A percentile compares a stretch with the other conserved stretches of the same genome.
phyloP scores from a whole-genome alignment of 2,329 filamentous ascomycete genomes.

The Apiospora hydei region DNA sequence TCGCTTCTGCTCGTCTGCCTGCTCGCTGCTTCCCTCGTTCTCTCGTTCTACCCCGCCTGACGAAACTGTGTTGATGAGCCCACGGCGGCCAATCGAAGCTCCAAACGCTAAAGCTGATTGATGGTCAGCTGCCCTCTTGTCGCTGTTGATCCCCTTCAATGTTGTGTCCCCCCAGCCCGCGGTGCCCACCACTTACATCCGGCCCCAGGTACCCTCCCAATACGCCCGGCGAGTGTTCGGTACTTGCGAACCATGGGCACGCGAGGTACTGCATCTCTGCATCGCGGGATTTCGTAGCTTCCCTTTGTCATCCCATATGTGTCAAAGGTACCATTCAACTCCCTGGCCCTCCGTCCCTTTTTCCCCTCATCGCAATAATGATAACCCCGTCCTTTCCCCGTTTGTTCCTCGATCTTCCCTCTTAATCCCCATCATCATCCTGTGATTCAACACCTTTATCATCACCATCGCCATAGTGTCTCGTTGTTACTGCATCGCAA shows the following conservation, averaged over 20 bases:
- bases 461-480: conserved; percentile 9
- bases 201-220: conserved; percentile 6
- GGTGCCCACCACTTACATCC: conserved; percentile 8
- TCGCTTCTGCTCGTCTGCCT: neutral
- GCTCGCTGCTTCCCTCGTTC: no score
- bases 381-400: conserved; percentile 25
- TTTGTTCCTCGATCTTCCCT: conserved; percentile 12
- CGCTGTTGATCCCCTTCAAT: neutral
- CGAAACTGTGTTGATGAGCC: conserved; percentile 10
- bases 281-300: conserved; percentile 20
- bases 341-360: conserved; percentile 8
- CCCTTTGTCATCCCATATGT: conserved; percentile 16
- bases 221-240: neutral
- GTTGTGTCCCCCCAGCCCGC: neutral
- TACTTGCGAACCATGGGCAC: neutral
- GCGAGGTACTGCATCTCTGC: conserved; percentile 6
- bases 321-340: conserved; percentile 19
- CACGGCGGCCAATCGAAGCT: neutral
- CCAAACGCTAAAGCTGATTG: conserved; percentile 21
- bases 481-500: conserved; percentile 1
- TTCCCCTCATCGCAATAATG: conserved; percentile 25
- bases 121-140: conserved; percentile 14
- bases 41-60: conserved; percentile 16
- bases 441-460: conserved; percentile 16
- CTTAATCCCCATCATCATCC: conserved; percentile 21